Evolutionary conservation across 495 filamentous ascomycete species (phyloP).

Genomic region (Diplogelasinospora grovesii): DNA sequence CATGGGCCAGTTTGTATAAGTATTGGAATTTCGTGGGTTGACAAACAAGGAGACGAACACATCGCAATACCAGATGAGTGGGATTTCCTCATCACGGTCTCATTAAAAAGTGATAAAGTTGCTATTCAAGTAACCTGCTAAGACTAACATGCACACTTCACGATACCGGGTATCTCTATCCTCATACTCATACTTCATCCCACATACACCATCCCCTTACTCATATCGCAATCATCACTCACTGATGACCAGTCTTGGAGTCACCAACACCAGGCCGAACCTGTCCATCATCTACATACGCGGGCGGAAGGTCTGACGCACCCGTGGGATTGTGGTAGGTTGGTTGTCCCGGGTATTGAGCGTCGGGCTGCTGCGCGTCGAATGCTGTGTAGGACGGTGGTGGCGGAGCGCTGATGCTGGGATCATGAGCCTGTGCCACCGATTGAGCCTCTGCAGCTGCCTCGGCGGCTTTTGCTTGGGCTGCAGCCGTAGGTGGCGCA

Average conservation of each 20-base stretch:
- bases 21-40: no score
- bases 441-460: slow-evolving; percentile 21
- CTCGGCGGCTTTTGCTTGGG: slow-evolving; percentile 20
- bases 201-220: neutral
- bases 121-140: no score
- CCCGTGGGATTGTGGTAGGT: neutral
- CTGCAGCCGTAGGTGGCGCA: neutral
- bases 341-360: slow-evolving; percentile 11
- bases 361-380: slow-evolving; percentile 3
- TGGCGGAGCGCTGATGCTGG: neutral
- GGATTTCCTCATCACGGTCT: no score
- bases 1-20: no score
- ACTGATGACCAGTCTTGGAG: slow-evolving; percentile 15
- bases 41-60: no score
- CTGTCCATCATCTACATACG: slow-evolving; percentile 17
- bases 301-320: slow-evolving; percentile 16
- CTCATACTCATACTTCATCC: neutral
- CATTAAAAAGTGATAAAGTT: neutral
- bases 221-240: neutral
- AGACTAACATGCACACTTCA: no score
- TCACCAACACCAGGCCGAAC: slow-evolving; percentile 6
- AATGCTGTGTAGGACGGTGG: neutral
- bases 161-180: no score
- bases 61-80: no score
- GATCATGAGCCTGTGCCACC: neutral